Conservation (phyloP, 1,284 basidiomycete species). For the Pyrrhoderma lamaoense region DNA sequence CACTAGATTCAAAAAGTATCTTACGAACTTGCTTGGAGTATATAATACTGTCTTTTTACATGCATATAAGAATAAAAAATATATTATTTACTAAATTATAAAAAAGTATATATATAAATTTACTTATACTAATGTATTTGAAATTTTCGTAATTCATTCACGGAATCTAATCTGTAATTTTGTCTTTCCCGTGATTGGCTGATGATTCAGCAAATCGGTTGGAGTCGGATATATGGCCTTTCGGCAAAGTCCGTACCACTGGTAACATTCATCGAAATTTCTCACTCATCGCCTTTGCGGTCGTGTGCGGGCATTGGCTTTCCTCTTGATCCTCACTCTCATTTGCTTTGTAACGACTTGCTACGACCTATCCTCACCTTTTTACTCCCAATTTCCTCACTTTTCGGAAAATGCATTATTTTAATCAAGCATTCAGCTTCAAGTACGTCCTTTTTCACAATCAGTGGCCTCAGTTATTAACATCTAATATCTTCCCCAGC, state of each 20-base stretch:
- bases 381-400: background rate
- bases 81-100: too few relatives aligned
- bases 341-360: constrained; percentile 1
- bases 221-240: background rate
- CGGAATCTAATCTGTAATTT: background rate
- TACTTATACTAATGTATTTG: too few relatives aligned
- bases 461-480: background rate
- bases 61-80: too few relatives aligned
- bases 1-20: too few relatives aligned
- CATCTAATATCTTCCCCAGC: constrained; percentile 34
- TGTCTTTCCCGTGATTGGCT: background rate
- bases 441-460: constrained; percentile 20
- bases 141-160: too few relatives aligned
- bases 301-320: background rate
- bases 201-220: background rate
- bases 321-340: background rate
- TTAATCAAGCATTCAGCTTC: constrained; percentile 24
- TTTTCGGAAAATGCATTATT: constrained; percentile 20
- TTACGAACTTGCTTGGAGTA: too few relatives aligned
- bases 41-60: too few relatives aligned
- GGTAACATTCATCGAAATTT: background rate
- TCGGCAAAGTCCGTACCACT: background rate
- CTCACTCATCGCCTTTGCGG: too few relatives aligned
- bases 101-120: too few relatives aligned
- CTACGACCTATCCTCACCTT: constrained; percentile 7